phyloP scores from a whole-genome alignment of 108 stramenopile genomes.

The Asterionellopsis glacialis region DNA sequence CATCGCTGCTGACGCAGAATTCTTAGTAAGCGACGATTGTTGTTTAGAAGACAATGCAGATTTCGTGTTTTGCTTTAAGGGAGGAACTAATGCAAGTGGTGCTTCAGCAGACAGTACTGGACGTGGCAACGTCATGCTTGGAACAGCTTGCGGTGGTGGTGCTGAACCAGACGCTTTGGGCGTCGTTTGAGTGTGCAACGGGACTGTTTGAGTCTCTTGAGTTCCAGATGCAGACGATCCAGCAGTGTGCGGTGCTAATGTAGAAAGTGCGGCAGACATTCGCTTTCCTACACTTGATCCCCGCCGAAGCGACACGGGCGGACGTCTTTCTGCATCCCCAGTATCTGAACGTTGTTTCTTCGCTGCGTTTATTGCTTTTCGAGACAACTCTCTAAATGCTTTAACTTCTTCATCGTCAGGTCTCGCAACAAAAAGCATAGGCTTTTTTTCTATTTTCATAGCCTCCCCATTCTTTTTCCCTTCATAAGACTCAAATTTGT shows the following conservation, averaged over 20 bases:
- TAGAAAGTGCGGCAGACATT: conserved; percentile 69
- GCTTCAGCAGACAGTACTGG: background rate
- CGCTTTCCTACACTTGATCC: conserved; percentile 62
- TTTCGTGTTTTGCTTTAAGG: background rate
- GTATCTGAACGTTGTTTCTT: conserved; percentile 20
- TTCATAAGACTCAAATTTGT: background rate
- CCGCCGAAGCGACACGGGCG: conserved; percentile 45
- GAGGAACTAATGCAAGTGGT: background rate
- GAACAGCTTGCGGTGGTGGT: background rate
- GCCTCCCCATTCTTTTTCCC: background rate
- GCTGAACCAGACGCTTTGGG: background rate
- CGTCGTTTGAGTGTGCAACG: conserved; percentile 1
- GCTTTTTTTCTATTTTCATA: background rate
- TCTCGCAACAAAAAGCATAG: background rate
- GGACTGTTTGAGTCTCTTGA: no score
- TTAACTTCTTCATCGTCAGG: conserved; percentile 25
- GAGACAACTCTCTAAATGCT: conserved; percentile 19
- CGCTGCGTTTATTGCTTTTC: conserved; percentile 20
- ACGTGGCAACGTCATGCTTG: background rate
- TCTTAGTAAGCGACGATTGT: background rate
- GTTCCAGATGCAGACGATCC: no score
- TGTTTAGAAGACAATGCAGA: background rate
- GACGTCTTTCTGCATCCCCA: conserved; percentile 23
- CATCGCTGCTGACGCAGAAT: background rate
- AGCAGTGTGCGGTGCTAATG: conserved; percentile 25